phyloP scores from a whole-genome alignment of 2,329 filamentous ascomycete species.

The Colletotrichum noveboracense region DNA sequence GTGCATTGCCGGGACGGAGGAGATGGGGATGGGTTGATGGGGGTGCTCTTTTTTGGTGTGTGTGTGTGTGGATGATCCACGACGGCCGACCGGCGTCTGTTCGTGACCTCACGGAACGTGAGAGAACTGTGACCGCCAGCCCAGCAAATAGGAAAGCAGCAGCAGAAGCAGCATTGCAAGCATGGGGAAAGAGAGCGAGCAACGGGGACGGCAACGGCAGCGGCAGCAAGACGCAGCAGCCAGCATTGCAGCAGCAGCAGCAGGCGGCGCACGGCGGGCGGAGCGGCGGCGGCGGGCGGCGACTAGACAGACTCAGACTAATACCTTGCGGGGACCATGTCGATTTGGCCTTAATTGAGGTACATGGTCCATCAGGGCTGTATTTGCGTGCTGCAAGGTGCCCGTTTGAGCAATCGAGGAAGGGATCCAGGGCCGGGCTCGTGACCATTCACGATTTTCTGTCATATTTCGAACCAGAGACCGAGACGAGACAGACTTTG shows the following conservation, averaged over 20 bases:
- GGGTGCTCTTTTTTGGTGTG: background rate
- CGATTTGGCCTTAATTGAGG: background rate
- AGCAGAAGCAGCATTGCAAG: background rate
- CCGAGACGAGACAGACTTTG: background rate
- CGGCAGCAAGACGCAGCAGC: background rate
- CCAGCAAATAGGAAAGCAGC: background rate
- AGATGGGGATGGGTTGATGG: background rate
- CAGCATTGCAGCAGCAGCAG: background rate
- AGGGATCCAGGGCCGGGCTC: conserved; percentile 2
- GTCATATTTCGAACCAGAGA: conserved; percentile 9
- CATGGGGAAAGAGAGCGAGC: background rate
- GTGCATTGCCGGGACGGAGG: conserved; percentile 16
- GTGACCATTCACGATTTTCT: conserved; percentile 18
- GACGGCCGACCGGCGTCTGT: background rate
- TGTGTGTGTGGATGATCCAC: background rate
- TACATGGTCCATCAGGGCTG: background rate
- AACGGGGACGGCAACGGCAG: background rate
- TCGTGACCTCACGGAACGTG: conserved; percentile 2
- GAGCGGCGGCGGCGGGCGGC: background rate
- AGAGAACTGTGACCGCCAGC: background rate
- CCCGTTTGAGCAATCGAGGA: conserved; percentile 9
- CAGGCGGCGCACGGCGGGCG: background rate
- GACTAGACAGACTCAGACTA: background rate
- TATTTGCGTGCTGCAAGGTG: conserved; percentile 9
- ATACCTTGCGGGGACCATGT: background rate